phyloP scores from a whole-genome alignment of 139 green algal genomes.

The Ettlia oleoabundans region DNA sequence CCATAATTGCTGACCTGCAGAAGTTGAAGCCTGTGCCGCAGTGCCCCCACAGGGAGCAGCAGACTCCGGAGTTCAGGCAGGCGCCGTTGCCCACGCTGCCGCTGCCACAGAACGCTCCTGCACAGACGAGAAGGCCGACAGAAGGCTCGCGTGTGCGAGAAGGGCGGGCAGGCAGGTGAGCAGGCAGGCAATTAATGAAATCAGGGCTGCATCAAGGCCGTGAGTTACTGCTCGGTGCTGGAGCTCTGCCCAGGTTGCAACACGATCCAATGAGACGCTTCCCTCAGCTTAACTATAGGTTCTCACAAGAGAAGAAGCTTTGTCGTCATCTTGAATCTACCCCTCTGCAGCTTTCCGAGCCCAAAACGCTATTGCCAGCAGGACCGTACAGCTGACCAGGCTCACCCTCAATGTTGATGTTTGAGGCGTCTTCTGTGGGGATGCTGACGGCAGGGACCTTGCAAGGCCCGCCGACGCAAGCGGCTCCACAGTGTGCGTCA shows the following conservation, averaged over 20 bases:
- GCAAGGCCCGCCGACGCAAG: conserved; percentile 7
- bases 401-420: background rate
- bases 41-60: conserved; percentile 30
- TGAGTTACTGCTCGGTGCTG: no score
- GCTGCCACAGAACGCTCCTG: background rate
- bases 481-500: background rate
- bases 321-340: background rate
- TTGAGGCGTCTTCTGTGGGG: background rate
- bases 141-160: background rate
- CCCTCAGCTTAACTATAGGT: no score
- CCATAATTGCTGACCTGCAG: background rate
- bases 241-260: no score
- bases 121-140: background rate
- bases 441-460: background rate
- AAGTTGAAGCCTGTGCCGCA: background rate
- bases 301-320: background rate
- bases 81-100: conserved; percentile 9
- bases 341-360: background rate
- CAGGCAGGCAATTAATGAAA: no score
- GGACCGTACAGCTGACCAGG: background rate
- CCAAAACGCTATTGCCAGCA: no score
- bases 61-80: background rate
- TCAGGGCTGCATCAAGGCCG: no score
- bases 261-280: no score
- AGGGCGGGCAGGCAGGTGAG: background rate